Evolutionary conservation across 2,329 filamentous ascomycete genomes (phyloP), one percentile per base, ranked within the genome.

Genomic region (Aureobasidium leucospermi): DNA sequence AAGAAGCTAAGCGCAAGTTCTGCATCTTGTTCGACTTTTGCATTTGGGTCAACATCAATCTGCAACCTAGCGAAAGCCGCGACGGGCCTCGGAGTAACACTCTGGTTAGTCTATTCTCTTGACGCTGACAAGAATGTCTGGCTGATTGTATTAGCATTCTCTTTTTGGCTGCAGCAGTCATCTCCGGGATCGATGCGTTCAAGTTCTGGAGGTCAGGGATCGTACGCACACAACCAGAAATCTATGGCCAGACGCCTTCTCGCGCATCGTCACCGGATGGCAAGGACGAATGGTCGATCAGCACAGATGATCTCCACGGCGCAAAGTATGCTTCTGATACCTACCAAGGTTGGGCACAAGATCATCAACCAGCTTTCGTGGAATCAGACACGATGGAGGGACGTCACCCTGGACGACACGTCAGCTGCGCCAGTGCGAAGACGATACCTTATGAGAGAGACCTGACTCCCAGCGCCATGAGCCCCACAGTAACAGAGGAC

Each of bases 381-480:
- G 55, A 58, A n/a, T 19, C 55, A 15, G 55, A 58, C 10, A 58
- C 55, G 1, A 39, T 19, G 28, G 55, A 58, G 7, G 55, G 55
- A 31, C 55, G 43, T 1, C 55, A 58, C 11, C 55, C 55, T 9
- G 55, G 55, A 16, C 11, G n/a, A 8, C 42, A 58, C 5, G 19
- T 58, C 4, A 16, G 43, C 5, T 31, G 10, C 7, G 2, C 15
- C 6, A 58, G 55, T 31, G 10, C 23, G 13, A 58, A n/a, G n/a
- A 48, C 42, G 13, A 38, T 58, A 31, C 42, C 42, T n/a, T 58
- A 58, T 16, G 42, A 47, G 15, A 42, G 39, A 11, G 51, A 55
- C 19, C 36, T 47, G 5, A 58, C 55, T 6, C 43, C 55, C 6
- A 58, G 55, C 34, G 55, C 55, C 23, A 58, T 58, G 55, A 58